Conservation (phyloP, 305 asterid genomes). For the Galium porrigens region DNA sequence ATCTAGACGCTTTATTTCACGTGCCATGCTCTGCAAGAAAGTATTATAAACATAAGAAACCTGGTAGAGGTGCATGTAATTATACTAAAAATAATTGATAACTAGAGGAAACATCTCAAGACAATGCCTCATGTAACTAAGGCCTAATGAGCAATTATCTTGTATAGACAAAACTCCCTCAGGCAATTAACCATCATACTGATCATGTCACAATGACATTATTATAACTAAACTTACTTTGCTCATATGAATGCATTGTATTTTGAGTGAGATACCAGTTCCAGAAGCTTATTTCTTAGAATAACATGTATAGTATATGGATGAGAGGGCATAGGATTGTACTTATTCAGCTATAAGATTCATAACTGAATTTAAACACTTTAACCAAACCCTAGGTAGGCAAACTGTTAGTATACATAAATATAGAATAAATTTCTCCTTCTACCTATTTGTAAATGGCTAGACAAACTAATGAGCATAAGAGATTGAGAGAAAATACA, state of each 20-base stretch:
- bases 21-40: slow-evolving; percentile 73
- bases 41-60: neutral
- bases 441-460: neutral
- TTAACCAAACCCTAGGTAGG: neutral
- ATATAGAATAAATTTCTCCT: neutral
- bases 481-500: neutral
- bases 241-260: neutral
- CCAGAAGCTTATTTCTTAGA: neutral
- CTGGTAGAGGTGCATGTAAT: neutral
- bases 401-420: neutral
- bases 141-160: neutral
- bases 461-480: neutral
- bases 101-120: neutral
- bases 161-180: neutral
- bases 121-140: neutral
- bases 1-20: slow-evolving; percentile 91
- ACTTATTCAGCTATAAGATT: neutral
- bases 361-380: too few species aligned
- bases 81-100: too few species aligned
- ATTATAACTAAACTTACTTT: neutral
- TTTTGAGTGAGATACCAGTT: neutral
- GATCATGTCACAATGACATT: too few species aligned
- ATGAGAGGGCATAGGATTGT: neutral
- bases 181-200: neutral
- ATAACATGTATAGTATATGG: neutral